A percentile compares a stretch with the other conserved stretches of the same genome.
Evolutionary conservation across 169 alveolate species (phyloP).

Genomic region (Eimeria mitis): DNA sequence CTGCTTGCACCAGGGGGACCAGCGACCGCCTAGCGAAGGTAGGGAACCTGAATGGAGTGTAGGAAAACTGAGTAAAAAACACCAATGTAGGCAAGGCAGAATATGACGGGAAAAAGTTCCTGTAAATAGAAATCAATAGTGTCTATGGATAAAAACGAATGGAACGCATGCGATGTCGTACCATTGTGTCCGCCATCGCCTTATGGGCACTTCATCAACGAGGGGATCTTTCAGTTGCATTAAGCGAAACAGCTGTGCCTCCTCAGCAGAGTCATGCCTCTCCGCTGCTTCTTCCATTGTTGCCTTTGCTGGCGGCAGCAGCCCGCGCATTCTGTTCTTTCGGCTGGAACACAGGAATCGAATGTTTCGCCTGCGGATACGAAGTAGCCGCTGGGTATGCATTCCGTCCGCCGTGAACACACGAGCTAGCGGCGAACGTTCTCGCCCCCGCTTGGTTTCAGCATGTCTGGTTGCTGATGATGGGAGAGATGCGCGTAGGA

Average conservation of each 20-base stretch:
- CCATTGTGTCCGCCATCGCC: constrained; percentile 66
- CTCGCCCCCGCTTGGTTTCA: background rate
- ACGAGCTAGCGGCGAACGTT: background rate
- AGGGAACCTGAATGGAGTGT: constrained; percentile 29
- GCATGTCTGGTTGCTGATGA: background rate
- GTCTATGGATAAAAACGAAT: too few species aligned
- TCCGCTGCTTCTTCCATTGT: background rate
- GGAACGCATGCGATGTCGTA: background rate
- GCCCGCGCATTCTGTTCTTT: constrained; percentile 33
- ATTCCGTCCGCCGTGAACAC: background rate
- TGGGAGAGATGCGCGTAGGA: background rate
- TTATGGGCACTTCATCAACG: background rate
- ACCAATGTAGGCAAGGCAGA: background rate
- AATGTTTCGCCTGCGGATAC: constrained; percentile 36
- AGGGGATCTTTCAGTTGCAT: constrained; percentile 44
- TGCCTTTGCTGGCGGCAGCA: constrained; percentile 37
- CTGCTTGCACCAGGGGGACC: constrained; percentile 45
- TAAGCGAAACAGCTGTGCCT: background rate
- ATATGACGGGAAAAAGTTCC: background rate
- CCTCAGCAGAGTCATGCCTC: constrained; percentile 14
- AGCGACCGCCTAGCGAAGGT: constrained; percentile 58
- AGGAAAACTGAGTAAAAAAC: background rate
- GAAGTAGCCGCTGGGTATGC: background rate
- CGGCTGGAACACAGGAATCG: constrained; percentile 69
- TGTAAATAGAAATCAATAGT: background rate